Conservation (phyloP, 148 eudicot species). For the Vaccinium macrocarpon region DNA sequence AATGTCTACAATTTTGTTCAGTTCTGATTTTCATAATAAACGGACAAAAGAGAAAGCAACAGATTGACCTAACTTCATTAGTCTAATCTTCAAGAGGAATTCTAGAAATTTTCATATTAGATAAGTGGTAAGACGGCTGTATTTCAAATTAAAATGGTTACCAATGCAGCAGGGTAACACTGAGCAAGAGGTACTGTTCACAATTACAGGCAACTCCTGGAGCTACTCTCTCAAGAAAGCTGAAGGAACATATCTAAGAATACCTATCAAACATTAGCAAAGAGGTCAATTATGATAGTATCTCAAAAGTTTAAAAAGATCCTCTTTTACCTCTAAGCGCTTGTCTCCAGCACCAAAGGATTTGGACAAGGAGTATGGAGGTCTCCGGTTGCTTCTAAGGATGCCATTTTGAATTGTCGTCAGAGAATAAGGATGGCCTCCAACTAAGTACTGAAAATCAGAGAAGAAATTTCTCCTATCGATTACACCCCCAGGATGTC, state of each 20-base stretch:
- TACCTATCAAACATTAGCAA: not conserved
- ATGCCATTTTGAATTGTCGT: slow-evolving; percentile 67
- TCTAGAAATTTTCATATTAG: not conserved
- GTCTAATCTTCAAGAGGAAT: not conserved
- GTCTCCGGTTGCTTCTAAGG: slow-evolving; percentile 80
- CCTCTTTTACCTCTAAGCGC: slow-evolving; percentile 64
- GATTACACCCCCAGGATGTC: slow-evolving; percentile 74
- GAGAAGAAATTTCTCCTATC: slow-evolving; percentile 69
- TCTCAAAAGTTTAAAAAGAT: not conserved
- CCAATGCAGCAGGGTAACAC: not conserved
- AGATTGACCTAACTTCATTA: not conserved
- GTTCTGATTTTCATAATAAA: not conserved
- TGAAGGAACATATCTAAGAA: not conserved
- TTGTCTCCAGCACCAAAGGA: slow-evolving; percentile 66
- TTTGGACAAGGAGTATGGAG: slow-evolving; percentile 74
- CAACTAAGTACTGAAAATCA: slow-evolving; percentile 76
- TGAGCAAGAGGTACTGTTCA: not conserved
- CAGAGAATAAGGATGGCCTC: slow-evolving; percentile 76
- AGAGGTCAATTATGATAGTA: not conserved
- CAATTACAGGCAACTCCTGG: not conserved
- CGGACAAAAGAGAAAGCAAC: not conserved
- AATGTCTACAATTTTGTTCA: not conserved
- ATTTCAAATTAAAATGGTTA: not conserved
- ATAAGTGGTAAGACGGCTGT: not conserved
- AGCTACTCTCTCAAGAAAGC: not conserved